These are phyloP conservation scores for Oenanthe javanica DNA, from an alignment of 140 eudicot genomes.

Conservation along the genomic window DNA sequence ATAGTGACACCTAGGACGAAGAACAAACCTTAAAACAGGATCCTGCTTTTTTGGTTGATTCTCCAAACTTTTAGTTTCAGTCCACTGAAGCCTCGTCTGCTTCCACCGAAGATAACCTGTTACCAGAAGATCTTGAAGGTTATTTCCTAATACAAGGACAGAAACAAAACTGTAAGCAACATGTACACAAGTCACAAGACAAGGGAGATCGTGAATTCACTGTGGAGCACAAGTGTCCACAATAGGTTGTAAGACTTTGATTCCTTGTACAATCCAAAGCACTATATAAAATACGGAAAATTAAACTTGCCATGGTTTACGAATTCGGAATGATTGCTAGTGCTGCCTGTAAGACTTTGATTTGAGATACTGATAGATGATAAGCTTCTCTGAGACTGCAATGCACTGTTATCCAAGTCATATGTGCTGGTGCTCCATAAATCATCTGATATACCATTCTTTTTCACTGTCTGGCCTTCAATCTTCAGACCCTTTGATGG, in stretches of 20 bases:
- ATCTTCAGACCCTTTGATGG: constrained; percentile 39
- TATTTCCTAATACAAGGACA: neutral
- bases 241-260: neutral
- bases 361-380: constrained; percentile 67
- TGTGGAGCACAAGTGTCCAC: neutral
- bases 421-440: constrained; percentile 75
- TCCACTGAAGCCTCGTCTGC: constrained; percentile 83
- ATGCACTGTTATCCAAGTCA: constrained; percentile 65
- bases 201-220: neutral
- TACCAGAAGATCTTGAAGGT: constrained; percentile 6
- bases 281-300: too few relatives aligned
- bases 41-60: constrained; percentile 35
- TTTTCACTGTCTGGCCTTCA: constrained; percentile 40
- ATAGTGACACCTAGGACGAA: neutral
- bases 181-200: neutral
- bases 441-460: constrained; percentile 45
- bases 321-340: constrained; percentile 58
- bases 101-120: constrained; percentile 87
- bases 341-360: constrained; percentile 35
- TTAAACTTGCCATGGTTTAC: constrained; percentile 58
- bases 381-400: constrained; percentile 67
- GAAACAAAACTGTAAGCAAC: neutral
- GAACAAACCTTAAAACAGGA: constrained; percentile 50
- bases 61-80: constrained; percentile 40
- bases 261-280: neutral